Evolutionary conservation across 169 alveolate genomes (phyloP).

Genomic region (Plasmodium vivax): DNA sequence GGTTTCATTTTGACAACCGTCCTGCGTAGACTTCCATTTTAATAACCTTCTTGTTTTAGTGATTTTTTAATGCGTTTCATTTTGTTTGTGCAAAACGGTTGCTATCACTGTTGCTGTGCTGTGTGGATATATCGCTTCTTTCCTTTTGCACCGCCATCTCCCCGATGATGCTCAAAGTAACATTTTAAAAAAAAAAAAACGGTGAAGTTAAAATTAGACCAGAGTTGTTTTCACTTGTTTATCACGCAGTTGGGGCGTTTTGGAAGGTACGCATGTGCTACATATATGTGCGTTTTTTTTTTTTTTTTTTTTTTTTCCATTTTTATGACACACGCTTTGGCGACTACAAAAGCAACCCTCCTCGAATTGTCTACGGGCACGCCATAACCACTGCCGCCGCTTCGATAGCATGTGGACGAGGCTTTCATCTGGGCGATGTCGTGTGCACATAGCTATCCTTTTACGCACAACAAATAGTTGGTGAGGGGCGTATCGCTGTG

Average conservation of each 20-base stretch:
- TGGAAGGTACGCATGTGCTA: background rate
- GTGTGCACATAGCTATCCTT: background rate
- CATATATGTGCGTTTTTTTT: background rate
- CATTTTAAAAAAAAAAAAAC: background rate
- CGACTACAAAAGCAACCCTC: background rate
- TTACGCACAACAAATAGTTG: background rate
- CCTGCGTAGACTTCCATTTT: background rate
- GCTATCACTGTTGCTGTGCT: background rate
- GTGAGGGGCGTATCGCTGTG: background rate
- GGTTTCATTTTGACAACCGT: background rate
- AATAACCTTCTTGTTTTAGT: constrained; percentile 11
- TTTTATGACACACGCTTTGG: background rate
- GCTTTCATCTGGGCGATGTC: background rate
- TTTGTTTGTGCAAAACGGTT: background rate
- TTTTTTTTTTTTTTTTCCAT: background rate
- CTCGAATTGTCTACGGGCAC: background rate
- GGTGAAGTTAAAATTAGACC: background rate
- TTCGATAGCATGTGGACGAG: background rate
- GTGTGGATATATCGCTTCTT: background rate
- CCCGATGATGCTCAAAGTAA: background rate
- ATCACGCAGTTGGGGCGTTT: background rate
- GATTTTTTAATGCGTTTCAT: background rate
- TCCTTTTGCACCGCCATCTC: background rate
- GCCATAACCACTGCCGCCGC: background rate
- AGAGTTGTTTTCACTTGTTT: background rate